Evolutionary conservation across 495 filamentous ascomycete species (phyloP), one percentile per base, ranked within the genome.

Genomic region (Penicillium pancosmium): DNA sequence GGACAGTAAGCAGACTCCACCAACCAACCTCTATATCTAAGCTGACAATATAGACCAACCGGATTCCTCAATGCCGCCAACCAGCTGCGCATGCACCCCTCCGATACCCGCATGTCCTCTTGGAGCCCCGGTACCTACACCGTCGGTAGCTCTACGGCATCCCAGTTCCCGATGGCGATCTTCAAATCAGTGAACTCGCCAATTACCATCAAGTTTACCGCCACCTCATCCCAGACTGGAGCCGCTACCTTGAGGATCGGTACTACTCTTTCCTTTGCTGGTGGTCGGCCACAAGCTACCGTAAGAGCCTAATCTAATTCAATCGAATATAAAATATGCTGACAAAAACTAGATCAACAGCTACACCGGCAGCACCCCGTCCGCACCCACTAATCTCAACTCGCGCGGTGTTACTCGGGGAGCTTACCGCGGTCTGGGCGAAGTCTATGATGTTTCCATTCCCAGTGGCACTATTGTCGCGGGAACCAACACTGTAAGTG

Each of bases 61-160:
- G 84, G 84, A 9, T 88, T 89, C 79, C 76, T 75, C 49, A 88
- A 89, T 64, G 85, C 86, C 18, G 84, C 77, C 43, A 86, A 86
- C 59, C 82, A 88, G 61, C 78, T 84, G 46, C 73, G 80, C 48
- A 89, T 89, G 86, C 86, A 89, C 56, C 86, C 86, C 5, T 82
- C 81, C 0, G 86, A 88, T 68, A 71, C 61, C 33, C 80, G 86
- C 54, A 88, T 88, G 85, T 68, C 72, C 18, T 66, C 71, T 57
- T 89, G 86, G 86, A 72, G 73, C 2, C 79, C 85, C 0, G 53
- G 75, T 6, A 87, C 85, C 2, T 87, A 85, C 67, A 86, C 82
- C 7, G 78, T 85, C 18, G 86, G 85, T 18, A 75, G 73, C 19
- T 82, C 78, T 5, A 56, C 69, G 6, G 64, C 82, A 3, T 64